A percentile compares a stretch with the other conserved stretches of the same genome.
phyloP scores from a whole-genome alignment of 2,329 filamentous ascomycete species.

The Zalaria obscura region DNA sequence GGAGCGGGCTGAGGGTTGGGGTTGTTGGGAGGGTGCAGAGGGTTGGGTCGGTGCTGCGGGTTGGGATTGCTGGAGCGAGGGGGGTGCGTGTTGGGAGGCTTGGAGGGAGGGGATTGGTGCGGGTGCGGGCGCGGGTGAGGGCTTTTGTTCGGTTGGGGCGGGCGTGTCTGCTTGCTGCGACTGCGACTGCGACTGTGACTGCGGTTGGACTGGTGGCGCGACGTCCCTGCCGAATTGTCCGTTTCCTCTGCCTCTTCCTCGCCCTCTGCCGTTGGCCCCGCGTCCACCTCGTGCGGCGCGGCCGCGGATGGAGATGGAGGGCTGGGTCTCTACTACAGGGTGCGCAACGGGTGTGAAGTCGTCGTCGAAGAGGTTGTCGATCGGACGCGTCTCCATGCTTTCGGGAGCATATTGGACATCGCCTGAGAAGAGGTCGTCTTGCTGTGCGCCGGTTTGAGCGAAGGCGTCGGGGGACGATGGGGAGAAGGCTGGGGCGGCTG shows the following conservation, averaged over 20 bases:
- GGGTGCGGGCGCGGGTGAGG: constrained; percentile 2
- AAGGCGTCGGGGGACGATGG: constrained; percentile 11
- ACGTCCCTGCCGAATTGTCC: constrained; percentile 1
- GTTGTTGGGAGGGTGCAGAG: constrained; percentile 9
- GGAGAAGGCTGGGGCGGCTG: neutral
- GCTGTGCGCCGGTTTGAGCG: constrained; percentile 17
- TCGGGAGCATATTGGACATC: constrained; percentile 17
- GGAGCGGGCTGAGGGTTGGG: constrained; percentile 7
- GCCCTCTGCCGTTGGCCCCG: constrained; percentile 7
- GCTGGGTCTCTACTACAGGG: constrained; percentile 21
- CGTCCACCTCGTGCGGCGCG: constrained; percentile 8
- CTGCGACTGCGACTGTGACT: neutral
- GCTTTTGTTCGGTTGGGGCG: constrained; percentile 7
- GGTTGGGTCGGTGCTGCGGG: constrained; percentile 1
- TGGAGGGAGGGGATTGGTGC: constrained; percentile 7
- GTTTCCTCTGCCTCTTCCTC: constrained; percentile 6
- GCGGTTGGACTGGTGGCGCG: neutral
- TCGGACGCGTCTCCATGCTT: constrained; percentile 34
- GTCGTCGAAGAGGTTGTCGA: constrained; percentile 37
- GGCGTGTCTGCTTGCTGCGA: constrained; percentile 5
- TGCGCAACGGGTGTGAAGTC: constrained; percentile 33
- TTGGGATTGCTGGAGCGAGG: constrained; percentile 1
- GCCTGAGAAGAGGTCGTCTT: constrained; percentile 20
- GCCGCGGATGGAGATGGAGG: neutral
- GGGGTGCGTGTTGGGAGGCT: neutral